Evolutionary conservation across 129 eudicot genomes (phyloP), one percentile per base, ranked within the genome.

Genomic region (Kitagawia praeruptora): DNA sequence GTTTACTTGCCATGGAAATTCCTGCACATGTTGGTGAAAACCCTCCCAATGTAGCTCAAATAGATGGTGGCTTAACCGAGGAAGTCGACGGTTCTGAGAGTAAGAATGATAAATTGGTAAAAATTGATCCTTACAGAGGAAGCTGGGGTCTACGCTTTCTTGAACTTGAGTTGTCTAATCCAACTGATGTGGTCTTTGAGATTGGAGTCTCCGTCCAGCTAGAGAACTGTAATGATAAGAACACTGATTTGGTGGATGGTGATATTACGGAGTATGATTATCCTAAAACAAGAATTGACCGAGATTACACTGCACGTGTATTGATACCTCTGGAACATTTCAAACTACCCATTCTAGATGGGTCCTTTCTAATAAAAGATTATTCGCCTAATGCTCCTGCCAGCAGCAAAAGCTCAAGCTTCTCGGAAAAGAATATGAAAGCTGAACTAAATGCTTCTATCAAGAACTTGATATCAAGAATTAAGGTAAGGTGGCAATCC

Each of bases 101-200:
- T 70, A 86, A 86, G 75, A 49, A 80, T 69, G 98, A 92, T 41
- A 78, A 89, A 46, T 80, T 92, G 80, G 89, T 95, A 77, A 95
- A 88, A 82, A 95, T 92, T 31, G 97, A 95, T 79, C 98, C 98
- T 45, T 90, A 92, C 82, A 92, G 98, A 84, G 98, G 98, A 84
- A 95, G 97, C 78, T 95, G 96, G 97, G 98, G 98, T 15, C 81
- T 95, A 31, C 90, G 97, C 54, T 95, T 95, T 84, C 97, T 95
- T 73, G 98, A 95, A 83, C 87, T 95, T 39, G 98, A 95, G 87
- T 72, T 95, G 77, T 92, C 94, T 66, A 95, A 95, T 79, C 98
- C 97, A n/a, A 95, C 98, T 12, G 97, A 95, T 58, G 88, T 90
- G 40, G 92, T 91, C 44, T 95, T 95, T 81, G 96, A 95, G 83